Evolutionary conservation across 78 protist species (phyloP), one percentile per base, ranked within the genome.

Genomic region (Polysphondylium violaceum): DNA sequence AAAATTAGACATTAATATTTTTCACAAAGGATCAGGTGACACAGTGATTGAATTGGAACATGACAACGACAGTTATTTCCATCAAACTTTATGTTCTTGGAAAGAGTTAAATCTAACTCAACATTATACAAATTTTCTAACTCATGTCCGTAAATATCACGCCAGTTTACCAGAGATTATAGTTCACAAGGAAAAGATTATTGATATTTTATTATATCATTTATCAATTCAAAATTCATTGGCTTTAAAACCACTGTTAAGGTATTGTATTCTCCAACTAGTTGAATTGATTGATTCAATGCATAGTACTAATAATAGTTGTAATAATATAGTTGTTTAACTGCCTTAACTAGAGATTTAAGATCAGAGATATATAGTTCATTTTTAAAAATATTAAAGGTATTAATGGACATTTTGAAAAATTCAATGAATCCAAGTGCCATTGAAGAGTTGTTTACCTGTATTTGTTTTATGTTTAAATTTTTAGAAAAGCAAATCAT

Each of bases 31-130:
- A n/a, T 77, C 69, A 23, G 91, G 91, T 11, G 91, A 83, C 58
- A 27, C 55, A 2, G 23, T 83, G 5, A 69, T 83, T 8, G 91
- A 83, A 63, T 53, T 83, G 35, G 74, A 83, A 29, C 63, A 69
- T 31, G 91, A 83, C 21, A 83, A 69, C 29, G 91, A 83, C 33
- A 69, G 81, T 9, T 83, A 83, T 35, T 83, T 83, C 29, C 64
- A 69, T 19, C 68, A 69, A 74, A 58, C 91, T 3, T 55, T 83
- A 61, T 8, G 33, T 5, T 40, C 55, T 9, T 83, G 91, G 91
- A 51, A 73, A 51, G 91, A 83, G 56, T 43, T 69, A 7, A 43
- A 83, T n/a, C 19, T 83, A 12, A 67, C 91, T 12, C 53, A 41
- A 59, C 72, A 83, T n/a, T 83, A 31, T 58, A 43, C 19, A 11